Conservation (phyloP, 768 basidiomycete species). For the Psilocybe subaeruginosa region DNA sequence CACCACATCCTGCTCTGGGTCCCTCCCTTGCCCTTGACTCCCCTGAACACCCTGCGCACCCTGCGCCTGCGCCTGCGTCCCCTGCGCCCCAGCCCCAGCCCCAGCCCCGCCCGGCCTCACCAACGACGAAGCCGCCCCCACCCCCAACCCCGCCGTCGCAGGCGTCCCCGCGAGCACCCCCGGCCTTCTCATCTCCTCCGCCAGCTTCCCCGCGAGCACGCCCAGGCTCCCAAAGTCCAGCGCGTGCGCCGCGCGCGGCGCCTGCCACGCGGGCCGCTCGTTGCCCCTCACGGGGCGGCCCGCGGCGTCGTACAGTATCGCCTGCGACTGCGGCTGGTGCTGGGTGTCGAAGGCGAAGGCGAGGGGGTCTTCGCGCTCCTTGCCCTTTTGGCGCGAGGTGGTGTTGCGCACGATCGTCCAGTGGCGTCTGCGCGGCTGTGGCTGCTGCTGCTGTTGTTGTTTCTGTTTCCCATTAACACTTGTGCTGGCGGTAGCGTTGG, state of each 20-base stretch:
- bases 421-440: constrained; percentile 47
- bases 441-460: neutral
- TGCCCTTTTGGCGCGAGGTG: constrained; percentile 46
- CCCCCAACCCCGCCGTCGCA: neutral
- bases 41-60: no score
- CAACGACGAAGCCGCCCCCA: no score
- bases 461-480: constrained; percentile 1
- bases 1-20: constrained; percentile 19
- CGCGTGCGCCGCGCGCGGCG: constrained; percentile 53
- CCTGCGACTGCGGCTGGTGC: no score
- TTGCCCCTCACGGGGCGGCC: constrained; percentile 11
- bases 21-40: neutral
- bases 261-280: constrained; percentile 45
- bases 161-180: neutral
- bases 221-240: constrained; percentile 69
- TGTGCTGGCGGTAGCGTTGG: no score
- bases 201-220: constrained; percentile 47
- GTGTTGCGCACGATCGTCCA: constrained; percentile 64
- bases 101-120: neutral
- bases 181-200: constrained; percentile 43
- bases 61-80: no score
- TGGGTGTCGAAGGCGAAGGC: no score
- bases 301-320: no score
- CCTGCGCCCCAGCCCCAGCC: neutral
- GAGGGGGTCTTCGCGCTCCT: constrained; percentile 52